Evolutionary conservation across 2,329 filamentous ascomycete species (phyloP).

Genomic region (Xylariaceae sp.): DNA sequence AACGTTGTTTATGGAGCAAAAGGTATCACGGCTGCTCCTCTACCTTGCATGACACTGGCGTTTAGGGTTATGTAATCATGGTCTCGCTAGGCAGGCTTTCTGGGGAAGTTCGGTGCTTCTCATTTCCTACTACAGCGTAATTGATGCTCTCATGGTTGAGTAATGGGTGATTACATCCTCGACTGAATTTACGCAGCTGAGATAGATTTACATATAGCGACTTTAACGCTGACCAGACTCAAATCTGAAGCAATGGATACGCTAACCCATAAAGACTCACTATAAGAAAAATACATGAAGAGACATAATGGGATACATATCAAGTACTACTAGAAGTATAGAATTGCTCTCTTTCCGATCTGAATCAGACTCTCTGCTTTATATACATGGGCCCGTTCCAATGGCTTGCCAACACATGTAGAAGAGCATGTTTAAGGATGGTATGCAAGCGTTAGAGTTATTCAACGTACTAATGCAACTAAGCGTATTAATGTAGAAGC

Average conservation of each 20-base stretch:
- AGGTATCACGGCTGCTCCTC: slow-evolving; percentile 1
- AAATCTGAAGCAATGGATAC: too few species aligned
- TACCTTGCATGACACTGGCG: slow-evolving; percentile 25
- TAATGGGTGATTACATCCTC: slow-evolving; percentile 1
- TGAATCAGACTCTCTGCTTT: too few species aligned
- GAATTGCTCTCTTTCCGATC: too few species aligned
- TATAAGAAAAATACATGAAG: neutral
- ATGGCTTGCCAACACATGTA: too few species aligned
- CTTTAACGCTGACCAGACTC: too few species aligned
- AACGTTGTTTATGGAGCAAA: slow-evolving; percentile 10
- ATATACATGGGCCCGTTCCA: too few species aligned
- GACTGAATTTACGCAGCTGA: neutral
- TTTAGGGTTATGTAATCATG: slow-evolving; percentile 19
- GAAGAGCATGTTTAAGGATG: too few species aligned
- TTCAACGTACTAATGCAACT: too few species aligned
- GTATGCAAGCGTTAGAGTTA: too few species aligned
- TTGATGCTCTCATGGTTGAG: neutral
- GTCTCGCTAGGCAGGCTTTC: slow-evolving; percentile 2
- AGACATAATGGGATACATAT: neutral
- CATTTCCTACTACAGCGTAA: slow-evolving; percentile 4
- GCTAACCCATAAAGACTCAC: too few species aligned
- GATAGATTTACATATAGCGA: neutral
- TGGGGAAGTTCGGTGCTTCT: neutral
- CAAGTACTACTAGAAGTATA: too few species aligned
- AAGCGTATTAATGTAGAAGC: too few species aligned